These are phyloP conservation scores for Mimosa bimucronata DNA, from an alignment of 306 rosid genomes.

Conservation along the genomic window DNA sequence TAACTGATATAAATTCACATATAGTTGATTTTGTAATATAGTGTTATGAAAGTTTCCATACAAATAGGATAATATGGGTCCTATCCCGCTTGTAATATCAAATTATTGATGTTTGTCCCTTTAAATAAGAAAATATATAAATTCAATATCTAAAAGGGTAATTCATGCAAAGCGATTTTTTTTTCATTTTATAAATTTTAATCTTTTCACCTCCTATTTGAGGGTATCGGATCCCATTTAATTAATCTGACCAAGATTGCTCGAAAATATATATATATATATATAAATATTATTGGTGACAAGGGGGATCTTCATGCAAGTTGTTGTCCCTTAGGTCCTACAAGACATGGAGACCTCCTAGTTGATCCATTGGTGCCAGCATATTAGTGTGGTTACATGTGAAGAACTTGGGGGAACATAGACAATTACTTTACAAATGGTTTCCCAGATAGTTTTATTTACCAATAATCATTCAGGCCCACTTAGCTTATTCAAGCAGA, in stretches of 20 bases:
- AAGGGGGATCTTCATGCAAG: slow-evolving; percentile 40
- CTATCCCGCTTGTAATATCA: too few species aligned
- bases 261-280: not conserved
- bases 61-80: too few species aligned
- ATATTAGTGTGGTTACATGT: slow-evolving; percentile 37
- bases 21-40: too few species aligned
- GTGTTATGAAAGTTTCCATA: too few species aligned
- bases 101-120: too few species aligned
- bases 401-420: slow-evolving; percentile 36
- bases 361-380: slow-evolving; percentile 36
- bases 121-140: too few species aligned
- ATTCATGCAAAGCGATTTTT: too few species aligned
- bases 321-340: slow-evolving; percentile 51
- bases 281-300: slow-evolving; percentile 16
- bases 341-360: slow-evolving; percentile 47
- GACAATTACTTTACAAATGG: slow-evolving; percentile 19
- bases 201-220: not conserved
- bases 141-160: too few species aligned
- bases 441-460: slow-evolving; percentile 7
- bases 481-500: not conserved
- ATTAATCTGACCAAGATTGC: not conserved
- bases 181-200: too few species aligned
- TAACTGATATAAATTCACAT: not conserved
- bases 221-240: not conserved
- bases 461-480: not conserved